A percentile compares a stretch with the other conserved stretches of the same genome.
These are phyloP conservation scores for Drechslerella dactyloides DNA, from an alignment of 2,329 filamentous ascomycete species.

Conservation along the genomic window DNA sequence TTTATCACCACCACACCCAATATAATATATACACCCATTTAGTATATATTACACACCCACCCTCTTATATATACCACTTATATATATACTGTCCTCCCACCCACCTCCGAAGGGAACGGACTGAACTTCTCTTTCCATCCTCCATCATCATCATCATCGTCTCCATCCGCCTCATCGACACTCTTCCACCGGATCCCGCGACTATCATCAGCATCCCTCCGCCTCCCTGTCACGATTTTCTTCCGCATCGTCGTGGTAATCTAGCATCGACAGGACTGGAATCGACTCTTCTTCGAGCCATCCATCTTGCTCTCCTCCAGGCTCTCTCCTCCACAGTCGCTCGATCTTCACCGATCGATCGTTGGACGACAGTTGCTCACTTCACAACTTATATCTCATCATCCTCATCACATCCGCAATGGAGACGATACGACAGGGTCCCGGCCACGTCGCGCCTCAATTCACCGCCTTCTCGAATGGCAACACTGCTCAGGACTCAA, in stretches of 20 bases:
- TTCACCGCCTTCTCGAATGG: slow-evolving; percentile 20
- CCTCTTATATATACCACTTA: neutral
- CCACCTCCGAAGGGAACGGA: neutral
- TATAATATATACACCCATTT: slow-evolving; percentile 4
- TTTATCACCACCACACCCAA: neutral
- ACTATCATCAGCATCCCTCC: slow-evolving; percentile 9
- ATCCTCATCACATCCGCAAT: slow-evolving; percentile 14
- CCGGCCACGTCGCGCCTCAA: slow-evolving; percentile 22
- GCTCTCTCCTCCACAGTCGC: slow-evolving; percentile 13
- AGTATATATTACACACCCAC: slow-evolving; percentile 8
- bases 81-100: slow-evolving; percentile 3
- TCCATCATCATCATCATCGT: slow-evolving; percentile 8
- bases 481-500: slow-evolving; percentile 10
- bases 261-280: neutral
- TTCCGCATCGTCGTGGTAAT: slow-evolving; percentile 23
- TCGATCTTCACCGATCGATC: slow-evolving; percentile 48
- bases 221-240: slow-evolving; percentile 25
- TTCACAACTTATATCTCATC: slow-evolving; percentile 1
- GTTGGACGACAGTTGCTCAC: neutral
- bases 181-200: slow-evolving; percentile 12
- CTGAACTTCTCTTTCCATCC: neutral
- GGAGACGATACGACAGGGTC: slow-evolving; percentile 41
- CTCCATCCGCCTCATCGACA: slow-evolving; percentile 28
- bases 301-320: neutral
- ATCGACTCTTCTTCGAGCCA: neutral